Base-by-base conservation (phyloP, 1,284 basidiomycete genomes). In the Ceraceosorus bombacis region DNA sequence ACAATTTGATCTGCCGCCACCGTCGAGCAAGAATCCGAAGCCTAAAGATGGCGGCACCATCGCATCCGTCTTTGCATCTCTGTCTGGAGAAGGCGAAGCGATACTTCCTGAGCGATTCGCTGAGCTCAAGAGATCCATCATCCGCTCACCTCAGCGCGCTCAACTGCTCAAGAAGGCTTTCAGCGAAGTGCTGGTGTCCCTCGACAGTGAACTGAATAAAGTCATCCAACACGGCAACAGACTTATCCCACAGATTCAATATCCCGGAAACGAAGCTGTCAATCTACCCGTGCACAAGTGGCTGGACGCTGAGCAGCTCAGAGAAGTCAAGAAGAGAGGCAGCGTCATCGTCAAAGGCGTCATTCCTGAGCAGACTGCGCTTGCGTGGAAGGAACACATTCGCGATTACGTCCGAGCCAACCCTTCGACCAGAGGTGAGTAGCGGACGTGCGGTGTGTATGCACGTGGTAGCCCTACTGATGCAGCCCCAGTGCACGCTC, bases 31-130 rank as follows among this genome's bases (percentile, higher is more conserved):
- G 27, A 27, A 27, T 27, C 27, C 27, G 27, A 27, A 27, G 15
- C 7, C 41, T 12, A 71, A 70, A 49, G 60, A 59, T 5, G 62
- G 65, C 52, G 70, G 70, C 13, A 65, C 69, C 27, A 71, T 72
- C 41, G 69, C 66, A 3, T 62, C 62, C 2, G 69, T 72, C 41
- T 72, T 72, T 49, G 69, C 70, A 39, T 59, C 67, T 1, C 61
- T 72, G 6, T 64, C 61, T 0, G 70, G 70, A 6, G 68, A 64
- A 3, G 60, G 62, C 0, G 58, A 69, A 12, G 66, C 63, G 49
- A 59, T 64, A 1, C 63, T 72, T 2, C 70, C 70, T 0, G 57
- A 57, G n/a, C 61, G 70, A 2, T 72, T 72, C 41, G 49, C 64
- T 4, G 13, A 58, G 2, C 62, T 72, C 36, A 72, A 72, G 51